phyloP scores from a whole-genome alignment of 192 early-diverging fungal species.

The Gamsiella multidivaricata region DNA sequence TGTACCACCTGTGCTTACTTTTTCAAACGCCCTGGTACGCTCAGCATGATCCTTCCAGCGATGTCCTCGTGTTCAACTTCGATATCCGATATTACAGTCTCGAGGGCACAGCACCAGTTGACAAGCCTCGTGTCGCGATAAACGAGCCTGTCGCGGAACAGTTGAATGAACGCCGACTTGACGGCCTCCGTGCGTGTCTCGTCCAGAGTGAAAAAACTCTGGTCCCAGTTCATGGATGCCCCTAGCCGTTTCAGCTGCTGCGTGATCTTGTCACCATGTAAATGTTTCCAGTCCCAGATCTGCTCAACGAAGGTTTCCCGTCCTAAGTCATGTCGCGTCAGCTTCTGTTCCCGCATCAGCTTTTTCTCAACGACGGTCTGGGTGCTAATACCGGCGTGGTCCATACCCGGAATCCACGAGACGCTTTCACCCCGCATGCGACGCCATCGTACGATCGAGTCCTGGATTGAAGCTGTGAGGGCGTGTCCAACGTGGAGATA shows the following conservation, averaged over 20 bases:
- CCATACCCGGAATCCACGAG: slow-evolving; percentile 94
- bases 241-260: slow-evolving; percentile 86
- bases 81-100: slow-evolving; percentile 96
- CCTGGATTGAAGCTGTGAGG: slow-evolving; percentile 90
- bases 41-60: slow-evolving; percentile 72
- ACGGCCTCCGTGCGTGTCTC: slow-evolving; percentile 76
- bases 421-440: slow-evolving; percentile 93
- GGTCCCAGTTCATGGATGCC: slow-evolving; percentile 89
- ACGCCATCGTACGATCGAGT: slow-evolving; percentile 79
- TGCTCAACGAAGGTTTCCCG: slow-evolving; percentile 85
- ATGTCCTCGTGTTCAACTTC: slow-evolving; percentile 92
- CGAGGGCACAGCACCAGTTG: slow-evolving; percentile 95
- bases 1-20: too few species aligned
- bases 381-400: slow-evolving; percentile 97
- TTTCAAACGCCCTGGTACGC: slow-evolving; percentile 81
- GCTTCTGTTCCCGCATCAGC: slow-evolving; percentile 73
- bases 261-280: slow-evolving; percentile 83
- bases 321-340: slow-evolving; percentile 88
- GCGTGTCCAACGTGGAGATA: slow-evolving; percentile 95
- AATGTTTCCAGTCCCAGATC: slow-evolving; percentile 89
- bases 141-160: slow-evolving; percentile 89
- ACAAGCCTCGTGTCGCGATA: slow-evolving; percentile 94
- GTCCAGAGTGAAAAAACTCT: slow-evolving; percentile 93
- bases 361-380: slow-evolving; percentile 96
- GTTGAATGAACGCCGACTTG: slow-evolving; percentile 87